Base-by-base conservation (phyloP, 164 flowering plant genomes). In the Liquidambar formosana region DNA sequence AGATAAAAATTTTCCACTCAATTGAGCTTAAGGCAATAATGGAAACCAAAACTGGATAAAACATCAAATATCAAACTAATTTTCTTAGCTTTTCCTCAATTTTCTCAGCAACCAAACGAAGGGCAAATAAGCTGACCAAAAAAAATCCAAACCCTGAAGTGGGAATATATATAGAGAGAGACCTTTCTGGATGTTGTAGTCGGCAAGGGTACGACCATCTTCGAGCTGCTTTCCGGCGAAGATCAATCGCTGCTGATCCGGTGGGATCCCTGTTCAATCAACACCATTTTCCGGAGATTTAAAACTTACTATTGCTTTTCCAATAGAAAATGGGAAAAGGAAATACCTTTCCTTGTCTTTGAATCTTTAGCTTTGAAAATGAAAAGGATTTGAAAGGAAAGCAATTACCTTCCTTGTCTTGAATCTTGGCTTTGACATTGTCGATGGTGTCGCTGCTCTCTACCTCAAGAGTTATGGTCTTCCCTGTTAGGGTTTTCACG, bases 221-320 rank as follows among this genome's bases (percentile, higher is more conserved):
- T 83, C 87, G 16, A 85, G 89, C 75, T 83, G 86, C 78, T 85
- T 83, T 3, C 89, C 86, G 48, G 85, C 86, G 67, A 85, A 85
- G 74, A 85, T 85, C 74, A 85, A 54, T 0, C 86, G 77, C 76
- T 85, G 84, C 78, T 80, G 86, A 41, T 81, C 86, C 63, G 84
- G 85, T 1, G 89, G 86, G 68, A 85, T 83, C 12, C 86, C 88
- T 80, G 56, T 5, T 5, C 25, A 57, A 26, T 46, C 11, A 62
- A 21, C 10, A 16, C 10, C 13, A 26, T 46, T 33, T 33, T 33
- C 41, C 41, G 6, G 41, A 33, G 41, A 33, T 6, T 33, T 33
- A 33, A 33, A 33, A 33, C 41, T 2, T 6, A 33, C 41, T 33
- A 33, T 33, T 13, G 10, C 14, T 0, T 15, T n/a, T n/a, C n/a